Base-by-base conservation (phyloP, 2,329 filamentous ascomycete species). In the Alternaria hordeiaustralica region DNA sequence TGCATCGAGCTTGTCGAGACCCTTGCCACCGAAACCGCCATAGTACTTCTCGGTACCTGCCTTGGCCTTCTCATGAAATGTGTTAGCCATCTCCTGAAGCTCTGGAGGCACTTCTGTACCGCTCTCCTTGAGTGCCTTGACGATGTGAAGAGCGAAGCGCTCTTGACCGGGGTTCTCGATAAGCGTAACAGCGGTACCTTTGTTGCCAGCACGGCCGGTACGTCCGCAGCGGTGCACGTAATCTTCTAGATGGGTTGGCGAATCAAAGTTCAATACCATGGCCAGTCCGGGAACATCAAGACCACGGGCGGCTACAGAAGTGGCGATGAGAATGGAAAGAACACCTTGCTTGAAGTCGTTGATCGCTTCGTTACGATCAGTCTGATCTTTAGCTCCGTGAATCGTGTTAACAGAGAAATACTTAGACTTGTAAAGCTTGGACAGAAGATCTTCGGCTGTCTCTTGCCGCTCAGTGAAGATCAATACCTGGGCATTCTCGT, bases 261-360 rank as follows among this genome's bases (percentile, higher is more conserved):
- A 92, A 76, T 97, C 94, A 77, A 93, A 97, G 81, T 98, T 98
- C 82, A 99, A 90, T 9, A 99, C 96, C 30, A 98, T 87, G 80
- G 96, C 97, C 33, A 99, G 86, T 78, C 97, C 93, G 81, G 97
- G 97, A 47, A 99, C 95, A 78, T 99, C 96, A 44, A 99, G 85
- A 64, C 96, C 96, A 79, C 96, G 92, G 55, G 96, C 96, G 43
- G 96, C 96, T 62, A 99, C 93, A 11, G 95, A 97, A 0, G 96
- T 99, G 11, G 96, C 96, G 75, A 98, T 91, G 76, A 99, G 85
- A 60, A 99, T 91, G 0, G 94, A 94, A 51, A 96, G 88, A 46
- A 95, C 88, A 60, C 96, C 96, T 72, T 90, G 92, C 54, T 75
- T 78, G 68, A 79, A 79, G 54, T 78, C 72, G 44, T 71, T 71